Evolutionary conservation across 495 filamentous ascomycete genomes (phyloP).

Genomic region (Tirmania nivea): DNA sequence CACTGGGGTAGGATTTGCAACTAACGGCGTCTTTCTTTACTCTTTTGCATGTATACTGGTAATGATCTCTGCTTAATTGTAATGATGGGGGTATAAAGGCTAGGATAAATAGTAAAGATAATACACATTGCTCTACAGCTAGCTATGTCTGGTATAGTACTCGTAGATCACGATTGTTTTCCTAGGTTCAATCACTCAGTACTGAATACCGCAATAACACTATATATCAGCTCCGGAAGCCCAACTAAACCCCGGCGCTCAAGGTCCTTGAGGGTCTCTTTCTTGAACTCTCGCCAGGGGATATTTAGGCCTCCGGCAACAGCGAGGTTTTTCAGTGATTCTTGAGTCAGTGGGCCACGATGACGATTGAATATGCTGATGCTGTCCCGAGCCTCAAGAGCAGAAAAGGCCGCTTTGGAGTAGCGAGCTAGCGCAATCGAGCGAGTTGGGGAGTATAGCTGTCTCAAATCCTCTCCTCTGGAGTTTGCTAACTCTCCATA

Average conservation of each 20-base stretch:
- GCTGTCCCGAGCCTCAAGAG: constrained; percentile 36
- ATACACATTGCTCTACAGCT: too few relatives aligned
- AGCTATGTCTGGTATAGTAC: too few relatives aligned
- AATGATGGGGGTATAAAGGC: too few relatives aligned
- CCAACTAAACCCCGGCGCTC: constrained; percentile 43
- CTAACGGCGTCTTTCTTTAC: too few relatives aligned
- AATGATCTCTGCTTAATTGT: background rate
- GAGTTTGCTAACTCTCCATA: background rate
- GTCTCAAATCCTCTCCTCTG: constrained; percentile 19
- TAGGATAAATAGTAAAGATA: too few relatives aligned
- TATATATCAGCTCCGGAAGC: constrained; percentile 53
- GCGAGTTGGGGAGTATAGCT: constrained; percentile 48
- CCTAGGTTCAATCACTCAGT: background rate
- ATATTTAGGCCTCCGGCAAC: constrained; percentile 45
- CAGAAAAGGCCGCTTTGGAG: constrained; percentile 45
- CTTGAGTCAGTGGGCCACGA: constrained; percentile 56
- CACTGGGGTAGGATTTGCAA: too few relatives aligned
- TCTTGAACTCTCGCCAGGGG: constrained; percentile 50
- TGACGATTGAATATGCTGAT: constrained; percentile 29
- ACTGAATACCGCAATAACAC: constrained; percentile 38
- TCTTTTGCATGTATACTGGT: too few relatives aligned
- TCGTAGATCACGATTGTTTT: too few relatives aligned
- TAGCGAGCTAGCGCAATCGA: constrained; percentile 42
- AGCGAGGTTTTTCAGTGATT: constrained; percentile 37
- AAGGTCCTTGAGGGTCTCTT: constrained; percentile 50